phyloP scores from a whole-genome alignment of 164 flowering plant species.

The Vitis riparia region DNA sequence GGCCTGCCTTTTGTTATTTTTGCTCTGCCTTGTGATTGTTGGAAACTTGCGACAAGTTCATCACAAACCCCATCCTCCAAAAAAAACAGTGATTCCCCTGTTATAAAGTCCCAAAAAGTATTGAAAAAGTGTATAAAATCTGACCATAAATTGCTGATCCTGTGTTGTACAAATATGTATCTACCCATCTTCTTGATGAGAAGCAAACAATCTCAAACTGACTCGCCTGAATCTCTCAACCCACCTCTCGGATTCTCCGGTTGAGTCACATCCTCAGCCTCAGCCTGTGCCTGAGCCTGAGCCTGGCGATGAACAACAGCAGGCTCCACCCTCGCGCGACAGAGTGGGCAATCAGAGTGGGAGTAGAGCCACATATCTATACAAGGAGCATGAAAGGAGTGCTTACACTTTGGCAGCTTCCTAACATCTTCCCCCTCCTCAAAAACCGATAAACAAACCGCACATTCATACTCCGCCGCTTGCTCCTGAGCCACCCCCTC shows the following conservation, averaged over 20 bases:
- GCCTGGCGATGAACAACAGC: neutral
- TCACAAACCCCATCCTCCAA: no score
- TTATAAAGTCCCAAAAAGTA: no score
- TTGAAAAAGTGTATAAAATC: no score
- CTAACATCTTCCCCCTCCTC: constrained; percentile 45
- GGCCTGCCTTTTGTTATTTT: no score
- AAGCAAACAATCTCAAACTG: constrained; percentile 8
- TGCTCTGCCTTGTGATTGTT: no score
- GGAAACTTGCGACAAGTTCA: no score
- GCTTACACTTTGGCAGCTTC: constrained; percentile 30
- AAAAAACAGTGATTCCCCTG: no score
- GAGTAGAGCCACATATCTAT: constrained; percentile 44
- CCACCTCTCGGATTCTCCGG: constrained; percentile 18
- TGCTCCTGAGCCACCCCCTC: neutral
- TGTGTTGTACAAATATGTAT: no score
- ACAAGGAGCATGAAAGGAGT: constrained; percentile 36
- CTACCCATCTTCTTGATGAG: neutral
- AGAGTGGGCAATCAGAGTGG: constrained; percentile 41
- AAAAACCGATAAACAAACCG: constrained; percentile 35
- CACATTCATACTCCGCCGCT: constrained; percentile 24
- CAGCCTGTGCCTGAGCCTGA: neutral
- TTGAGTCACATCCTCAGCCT: neutral
- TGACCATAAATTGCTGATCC: no score
- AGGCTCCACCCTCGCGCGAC: constrained; percentile 21
- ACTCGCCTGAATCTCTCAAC: constrained; percentile 3